Base-by-base conservation (phyloP, 2,329 filamentous ascomycete species). In the Thelonectria olida region DNA sequence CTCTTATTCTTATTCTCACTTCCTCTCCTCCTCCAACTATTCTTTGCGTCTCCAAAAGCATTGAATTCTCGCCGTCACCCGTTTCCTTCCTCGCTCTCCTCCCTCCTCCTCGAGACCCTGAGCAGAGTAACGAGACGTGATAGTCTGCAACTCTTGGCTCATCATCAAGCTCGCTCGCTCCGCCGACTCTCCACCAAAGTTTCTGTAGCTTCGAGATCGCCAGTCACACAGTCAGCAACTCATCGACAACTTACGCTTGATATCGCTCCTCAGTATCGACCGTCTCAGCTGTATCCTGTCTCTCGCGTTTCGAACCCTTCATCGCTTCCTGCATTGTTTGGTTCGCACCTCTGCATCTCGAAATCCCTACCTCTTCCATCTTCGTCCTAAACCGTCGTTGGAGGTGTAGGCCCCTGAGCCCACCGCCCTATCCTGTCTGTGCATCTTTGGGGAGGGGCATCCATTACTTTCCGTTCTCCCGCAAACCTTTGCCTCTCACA, bases 241-340 rank as follows among this genome's bases (percentile, higher is more conserved):
- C 55, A 71, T 59, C 49, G 63, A 63, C 58, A 44, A 68, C 22
- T 61, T 67, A 65, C 67, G 48, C 64, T 67, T 34, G 63, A 70
- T 71, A 67, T 66, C 62, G 58, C 67, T 68, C 68, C 13, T 47
- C 59, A 71, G 59, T 66, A 70, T 71, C 49, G 45, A 66, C 69
- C 48, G 48, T 31, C 55, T 65, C 49, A 25, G 54, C 39, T 19
- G 34, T 15, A 45, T 28, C 44, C 50, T 42, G 27, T 34, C 10
- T 41, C 28, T 55, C 41, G 44, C 48, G 45, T 20, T 34, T 54
- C 38, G 38, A 56, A 41, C 38, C 45, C 47, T 27, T 20, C 20
- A 27, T 41, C 34, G 17, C 28, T 41, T 56, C 34, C 10, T 34
- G 31, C 45, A 34, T 19, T 22, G 23, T 31, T n/a, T 23, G n/a